These are phyloP conservation scores for Mucor mucedo DNA, from an alignment of 371 early-diverging fungal species.

Conservation along the genomic window DNA sequence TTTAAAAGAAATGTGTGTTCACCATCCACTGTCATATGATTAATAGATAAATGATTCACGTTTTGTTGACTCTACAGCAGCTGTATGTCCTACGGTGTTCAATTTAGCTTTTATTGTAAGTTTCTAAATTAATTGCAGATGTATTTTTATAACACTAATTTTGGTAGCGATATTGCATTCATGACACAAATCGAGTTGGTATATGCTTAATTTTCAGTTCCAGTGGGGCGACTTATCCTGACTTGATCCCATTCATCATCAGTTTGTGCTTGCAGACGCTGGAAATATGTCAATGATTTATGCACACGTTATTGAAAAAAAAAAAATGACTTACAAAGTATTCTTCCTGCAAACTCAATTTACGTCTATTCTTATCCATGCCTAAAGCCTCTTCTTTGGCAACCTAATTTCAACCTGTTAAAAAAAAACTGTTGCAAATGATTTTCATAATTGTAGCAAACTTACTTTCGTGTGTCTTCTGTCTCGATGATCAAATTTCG, in stretches of 20 bases:
- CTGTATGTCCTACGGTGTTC: no score
- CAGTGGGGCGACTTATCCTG: constrained; percentile 50
- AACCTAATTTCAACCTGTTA: constrained; percentile 37
- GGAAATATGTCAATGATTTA: neutral
- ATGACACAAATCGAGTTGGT: neutral
- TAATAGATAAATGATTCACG: no score
- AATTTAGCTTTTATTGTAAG: no score
- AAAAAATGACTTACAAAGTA: constrained; percentile 52
- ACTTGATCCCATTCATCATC: constrained; percentile 62
- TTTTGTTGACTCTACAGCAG: no score
- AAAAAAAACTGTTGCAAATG: no score
- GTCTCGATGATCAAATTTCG: constrained; percentile 67
- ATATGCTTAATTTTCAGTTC: constrained; percentile 29
- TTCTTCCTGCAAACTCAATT: constrained; percentile 68
- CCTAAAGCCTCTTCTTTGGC: constrained; percentile 67
- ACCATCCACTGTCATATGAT: no score
- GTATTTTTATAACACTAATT: no score
- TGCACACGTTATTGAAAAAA: neutral
- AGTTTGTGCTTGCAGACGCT: constrained; percentile 58
- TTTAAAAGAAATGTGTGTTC: no score
- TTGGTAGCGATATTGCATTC: neutral
- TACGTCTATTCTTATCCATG: constrained; percentile 60
- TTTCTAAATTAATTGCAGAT: no score
- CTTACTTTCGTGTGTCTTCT: constrained; percentile 41
- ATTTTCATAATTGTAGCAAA: no score